Base-by-base conservation (phyloP, 768 basidiomycete genomes). In the Dacryopinax primogenitus region DNA sequence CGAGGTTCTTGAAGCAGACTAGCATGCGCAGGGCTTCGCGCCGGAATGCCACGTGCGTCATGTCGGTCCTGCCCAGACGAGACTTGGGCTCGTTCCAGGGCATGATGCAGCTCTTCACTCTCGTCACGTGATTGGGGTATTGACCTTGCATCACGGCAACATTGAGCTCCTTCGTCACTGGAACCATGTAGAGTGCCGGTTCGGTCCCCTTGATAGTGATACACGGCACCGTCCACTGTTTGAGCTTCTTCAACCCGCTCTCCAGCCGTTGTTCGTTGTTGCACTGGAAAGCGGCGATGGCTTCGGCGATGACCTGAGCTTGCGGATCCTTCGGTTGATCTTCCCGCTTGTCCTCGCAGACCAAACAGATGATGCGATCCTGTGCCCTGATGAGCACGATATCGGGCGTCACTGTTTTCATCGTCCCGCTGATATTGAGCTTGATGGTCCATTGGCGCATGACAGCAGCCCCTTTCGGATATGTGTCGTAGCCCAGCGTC, bases 241-340 rank as follows among this genome's bases (percentile, higher is more conserved):
- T n/a, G 12, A 39, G 37, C n/a, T 11, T 11, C 12, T 39, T n/a
- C 11, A 65, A 33, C 18, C 65, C 67, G 39, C 63, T 21, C 15
- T 58, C 30, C 21, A 16, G 63, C 6, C 70, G 71, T 23, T n/a
- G 65, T n/a, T 61, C 21, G 62, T 73, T 74, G 67, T 75, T 76
- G 61, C 51, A 36, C 62, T 63, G 62, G 67, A 71, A 73, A 45
- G 74, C 74, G 26, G 74, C 72, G 37, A 74, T 72, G 26, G 73
- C 71, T 66, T 70, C 71, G 62, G 74, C 71, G 18, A 73, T 70
- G 33, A 74, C 69, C 65, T 74, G 74, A 65, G 74, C 69, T 68
- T 74, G 73, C 28, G 74, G 71, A 66, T 74, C 71, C 33, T 65
- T 68, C 66, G 63, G 62, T 62, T 70, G 71, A 30, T 62, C 61